phyloP scores from a whole-genome alignment of 352 stramenopile species.

The Pythium phragmiticola region DNA sequence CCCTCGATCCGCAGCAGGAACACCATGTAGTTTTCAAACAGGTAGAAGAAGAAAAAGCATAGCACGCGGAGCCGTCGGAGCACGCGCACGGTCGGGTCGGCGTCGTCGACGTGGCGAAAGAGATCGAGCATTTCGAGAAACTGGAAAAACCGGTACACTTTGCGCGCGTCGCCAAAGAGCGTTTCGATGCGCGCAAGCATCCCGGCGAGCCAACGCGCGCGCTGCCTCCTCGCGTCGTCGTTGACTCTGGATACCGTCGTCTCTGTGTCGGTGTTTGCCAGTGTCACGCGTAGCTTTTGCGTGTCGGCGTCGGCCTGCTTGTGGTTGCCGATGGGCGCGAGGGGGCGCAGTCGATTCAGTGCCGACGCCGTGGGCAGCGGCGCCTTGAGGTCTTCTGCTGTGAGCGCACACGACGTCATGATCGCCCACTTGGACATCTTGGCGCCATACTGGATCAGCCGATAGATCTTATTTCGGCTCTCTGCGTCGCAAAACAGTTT shows the following conservation, averaged over 20 bases:
- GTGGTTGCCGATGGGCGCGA: slow-evolving; percentile 9
- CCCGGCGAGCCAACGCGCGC: slow-evolving; percentile 19
- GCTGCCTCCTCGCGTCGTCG: neutral
- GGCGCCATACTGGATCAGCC: slow-evolving; percentile 58
- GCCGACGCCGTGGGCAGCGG: slow-evolving; percentile 2
- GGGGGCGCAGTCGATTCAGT: neutral
- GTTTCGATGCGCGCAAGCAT: slow-evolving; percentile 39
- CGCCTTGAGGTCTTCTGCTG: slow-evolving; percentile 14
- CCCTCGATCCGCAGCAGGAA: slow-evolving; percentile 43
- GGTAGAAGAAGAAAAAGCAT: slow-evolving; percentile 67
- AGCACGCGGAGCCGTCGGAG: slow-evolving; percentile 46
- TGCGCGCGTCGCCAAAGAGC: slow-evolving; percentile 53
- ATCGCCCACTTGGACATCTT: slow-evolving; percentile 53
- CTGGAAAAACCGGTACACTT: slow-evolving; percentile 61
- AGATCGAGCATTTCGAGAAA: slow-evolving; percentile 67
- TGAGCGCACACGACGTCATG: slow-evolving; percentile 21
- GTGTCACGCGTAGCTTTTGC: neutral
- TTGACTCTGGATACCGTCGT: neutral
- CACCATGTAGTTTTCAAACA: slow-evolving; percentile 64
- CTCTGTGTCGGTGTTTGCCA: neutral
- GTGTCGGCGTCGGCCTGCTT: slow-evolving; percentile 19
- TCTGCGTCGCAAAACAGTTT: slow-evolving; percentile 32
- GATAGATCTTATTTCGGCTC: slow-evolving; percentile 60
- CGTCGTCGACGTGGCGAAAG: slow-evolving; percentile 43
- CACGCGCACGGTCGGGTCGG: slow-evolving; percentile 25